Percentiles rank a stretch among this genome's conserved stretches.
Evolutionary conservation across 495 filamentous ascomycete species (phyloP).

Genomic region (Penicillium crystallinum): DNA sequence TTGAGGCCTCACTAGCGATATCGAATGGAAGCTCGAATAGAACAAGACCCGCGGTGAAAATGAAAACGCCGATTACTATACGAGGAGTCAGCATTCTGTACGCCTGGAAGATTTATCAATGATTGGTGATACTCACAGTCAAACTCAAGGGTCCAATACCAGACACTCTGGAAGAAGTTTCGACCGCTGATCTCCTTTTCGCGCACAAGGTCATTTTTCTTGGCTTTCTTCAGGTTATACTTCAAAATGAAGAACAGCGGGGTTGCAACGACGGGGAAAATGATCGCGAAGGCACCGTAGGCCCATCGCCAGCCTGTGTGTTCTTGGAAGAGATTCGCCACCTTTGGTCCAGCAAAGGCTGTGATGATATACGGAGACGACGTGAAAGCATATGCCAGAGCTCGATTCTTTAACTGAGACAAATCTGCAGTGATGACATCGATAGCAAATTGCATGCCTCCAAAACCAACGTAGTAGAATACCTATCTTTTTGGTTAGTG

Average conservation of each 20-base stretch:
- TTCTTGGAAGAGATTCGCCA: conserved; percentile 40
- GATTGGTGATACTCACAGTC: conserved; percentile 13
- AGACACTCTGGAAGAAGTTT: conserved; percentile 12
- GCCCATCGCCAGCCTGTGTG: conserved; percentile 54
- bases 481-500: conserved; percentile 21
- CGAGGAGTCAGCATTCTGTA: background rate
- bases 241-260: conserved; percentile 43
- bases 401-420: conserved; percentile 52
- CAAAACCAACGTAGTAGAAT: conserved; percentile 45
- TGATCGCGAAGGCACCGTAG: conserved; percentile 55
- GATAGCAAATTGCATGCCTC: conserved; percentile 48
- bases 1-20: conserved; percentile 36
- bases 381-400: conserved; percentile 51
- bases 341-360: conserved; percentile 46
- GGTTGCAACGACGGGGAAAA: conserved; percentile 47
- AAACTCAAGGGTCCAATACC: conserved; percentile 18
- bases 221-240: conserved; percentile 49
- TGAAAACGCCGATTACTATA: conserved; percentile 43
- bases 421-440: conserved; percentile 56
- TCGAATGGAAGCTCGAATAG: conserved; percentile 55
- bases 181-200: conserved; percentile 23
- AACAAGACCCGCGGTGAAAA: conserved; percentile 50
- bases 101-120: background rate
- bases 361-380: conserved; percentile 57
- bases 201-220: conserved; percentile 26